A percentile compares a stretch with the other conserved stretches of the same genome.
These are phyloP conservation scores for Tetradesmus lagerheimii DNA, from an alignment of 139 green algal species.

Conservation along the genomic window DNA sequence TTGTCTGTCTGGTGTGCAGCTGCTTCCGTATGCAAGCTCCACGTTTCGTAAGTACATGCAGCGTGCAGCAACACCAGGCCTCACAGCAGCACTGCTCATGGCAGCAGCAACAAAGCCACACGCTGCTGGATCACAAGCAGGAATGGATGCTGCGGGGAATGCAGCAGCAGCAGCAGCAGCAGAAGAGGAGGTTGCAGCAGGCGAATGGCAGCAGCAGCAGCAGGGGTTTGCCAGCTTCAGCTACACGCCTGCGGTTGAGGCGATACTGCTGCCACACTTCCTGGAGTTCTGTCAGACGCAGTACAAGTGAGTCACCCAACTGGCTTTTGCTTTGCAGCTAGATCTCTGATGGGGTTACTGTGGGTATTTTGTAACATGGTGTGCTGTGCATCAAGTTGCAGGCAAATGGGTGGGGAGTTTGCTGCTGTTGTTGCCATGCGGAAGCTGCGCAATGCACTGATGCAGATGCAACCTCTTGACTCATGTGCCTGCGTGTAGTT, in stretches of 20 bases:
- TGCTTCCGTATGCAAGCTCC: slow-evolving; percentile 32
- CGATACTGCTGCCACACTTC: slow-evolving; percentile 24
- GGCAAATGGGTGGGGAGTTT: slow-evolving; percentile 54
- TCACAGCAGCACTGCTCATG: slow-evolving; percentile 26
- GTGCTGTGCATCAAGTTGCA: no score
- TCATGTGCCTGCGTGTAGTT: no score
- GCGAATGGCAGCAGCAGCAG: background rate
- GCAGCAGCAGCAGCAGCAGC: slow-evolving; percentile 4
- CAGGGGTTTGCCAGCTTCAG: background rate
- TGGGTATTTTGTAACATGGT: no score
- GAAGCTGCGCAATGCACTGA: background rate
- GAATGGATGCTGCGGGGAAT: no score
- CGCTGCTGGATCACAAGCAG: background rate
- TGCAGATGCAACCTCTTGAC: no score
- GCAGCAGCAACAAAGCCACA: background rate
- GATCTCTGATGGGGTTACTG: no score
- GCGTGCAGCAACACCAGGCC: slow-evolving; percentile 31
- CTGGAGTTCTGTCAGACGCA: slow-evolving; percentile 27
- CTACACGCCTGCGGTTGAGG: slow-evolving; percentile 23
- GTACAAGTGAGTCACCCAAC: slow-evolving; percentile 4
- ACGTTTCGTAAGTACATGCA: slow-evolving; percentile 51
- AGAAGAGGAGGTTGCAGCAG: background rate
- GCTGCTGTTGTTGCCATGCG: no score
- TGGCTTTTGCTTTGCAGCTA: background rate
- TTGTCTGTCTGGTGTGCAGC: slow-evolving; percentile 35